These are phyloP conservation scores for Claviceps capensis DNA, from an alignment of 2,329 filamentous ascomycete species.

Conservation along the genomic window DNA sequence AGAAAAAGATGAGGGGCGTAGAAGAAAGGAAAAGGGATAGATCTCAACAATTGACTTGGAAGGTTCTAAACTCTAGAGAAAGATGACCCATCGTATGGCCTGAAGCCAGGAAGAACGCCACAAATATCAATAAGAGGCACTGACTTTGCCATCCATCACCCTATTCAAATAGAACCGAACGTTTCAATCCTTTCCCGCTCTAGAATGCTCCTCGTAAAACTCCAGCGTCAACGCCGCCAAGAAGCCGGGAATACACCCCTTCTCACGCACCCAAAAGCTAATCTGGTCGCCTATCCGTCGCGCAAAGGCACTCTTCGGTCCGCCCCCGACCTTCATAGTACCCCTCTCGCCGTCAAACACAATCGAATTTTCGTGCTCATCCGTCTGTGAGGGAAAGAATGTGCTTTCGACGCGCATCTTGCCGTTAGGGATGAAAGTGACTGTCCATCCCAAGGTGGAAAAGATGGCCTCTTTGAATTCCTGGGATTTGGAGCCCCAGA, in stretches of 20 bases:
- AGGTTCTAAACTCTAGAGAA: not conserved
- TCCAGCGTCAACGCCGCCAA: conserved; percentile 82
- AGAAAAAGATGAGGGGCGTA: not conserved
- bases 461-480: conserved; percentile 96
- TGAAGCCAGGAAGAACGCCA: not conserved
- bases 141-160: not conserved
- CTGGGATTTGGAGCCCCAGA: conserved; percentile 79
- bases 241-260: conserved; percentile 88
- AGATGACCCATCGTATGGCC: not conserved
- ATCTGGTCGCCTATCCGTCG: conserved; percentile 73
- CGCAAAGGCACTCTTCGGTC: conserved; percentile 76
- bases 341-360: conserved; percentile 88
- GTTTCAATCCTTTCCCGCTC: conserved; percentile 1
- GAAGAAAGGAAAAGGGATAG: not conserved
- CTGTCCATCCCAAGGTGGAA: conserved; percentile 81
- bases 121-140: not conserved
- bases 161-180: not conserved
- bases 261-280: conserved; percentile 89
- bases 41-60: no score
- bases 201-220: conserved; percentile 62
- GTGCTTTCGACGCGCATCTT: conserved; percentile 84
- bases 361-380: conserved; percentile 59
- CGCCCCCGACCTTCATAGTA: conserved; percentile 95
- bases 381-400: conserved; percentile 57
- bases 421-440: conserved; percentile 94